Conservation (phyloP, 176 grass and related monocot genomes). For the Paspalum vaginatum region DNA sequence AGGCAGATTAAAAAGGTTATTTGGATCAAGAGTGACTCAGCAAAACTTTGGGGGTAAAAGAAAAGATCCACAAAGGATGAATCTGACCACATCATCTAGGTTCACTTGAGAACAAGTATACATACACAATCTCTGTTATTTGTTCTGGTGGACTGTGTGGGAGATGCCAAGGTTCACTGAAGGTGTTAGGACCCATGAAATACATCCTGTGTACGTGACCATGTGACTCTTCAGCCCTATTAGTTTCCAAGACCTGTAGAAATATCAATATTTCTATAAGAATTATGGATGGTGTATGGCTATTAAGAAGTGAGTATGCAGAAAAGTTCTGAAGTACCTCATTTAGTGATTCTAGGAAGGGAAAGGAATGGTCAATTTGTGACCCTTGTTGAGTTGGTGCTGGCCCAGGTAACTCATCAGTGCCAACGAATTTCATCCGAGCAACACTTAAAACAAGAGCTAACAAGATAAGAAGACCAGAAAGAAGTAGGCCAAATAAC, state of each 20-base stretch:
- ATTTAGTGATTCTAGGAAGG: constrained; percentile 98
- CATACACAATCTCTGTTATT: constrained; percentile 97
- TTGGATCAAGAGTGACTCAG: neutral
- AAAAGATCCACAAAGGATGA: constrained; percentile 31
- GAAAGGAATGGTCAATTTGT: constrained; percentile 98
- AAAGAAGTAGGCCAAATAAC: constrained; percentile 97
- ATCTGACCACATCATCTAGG: constrained; percentile 3
- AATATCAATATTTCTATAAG: constrained; percentile 37
- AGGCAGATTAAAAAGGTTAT: constrained; percentile 16
- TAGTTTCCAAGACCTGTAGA: constrained; percentile 94
- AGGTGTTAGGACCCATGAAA: constrained; percentile 99
- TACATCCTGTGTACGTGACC: constrained; percentile 97
- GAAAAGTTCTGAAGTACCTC: constrained; percentile 60
- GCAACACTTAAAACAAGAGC: constrained; percentile 99
- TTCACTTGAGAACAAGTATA: constrained; percentile 39
- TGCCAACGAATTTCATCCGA: constrained; percentile 98
- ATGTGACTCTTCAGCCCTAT: constrained; percentile 94
- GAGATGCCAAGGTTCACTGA: constrained; percentile 98
- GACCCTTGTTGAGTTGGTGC: constrained; percentile 96
- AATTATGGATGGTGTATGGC: constrained; percentile 12
- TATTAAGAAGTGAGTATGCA: constrained; percentile 15
- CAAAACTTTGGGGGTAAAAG: neutral
- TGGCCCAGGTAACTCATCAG: constrained; percentile 94
- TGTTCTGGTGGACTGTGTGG: constrained; percentile 86
- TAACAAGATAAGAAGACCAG: constrained; percentile 90